Evolutionary conservation across 2,329 filamentous ascomycete species (phyloP), one percentile per base, ranked within the genome.

Genomic region (Calonectria crousiana): DNA sequence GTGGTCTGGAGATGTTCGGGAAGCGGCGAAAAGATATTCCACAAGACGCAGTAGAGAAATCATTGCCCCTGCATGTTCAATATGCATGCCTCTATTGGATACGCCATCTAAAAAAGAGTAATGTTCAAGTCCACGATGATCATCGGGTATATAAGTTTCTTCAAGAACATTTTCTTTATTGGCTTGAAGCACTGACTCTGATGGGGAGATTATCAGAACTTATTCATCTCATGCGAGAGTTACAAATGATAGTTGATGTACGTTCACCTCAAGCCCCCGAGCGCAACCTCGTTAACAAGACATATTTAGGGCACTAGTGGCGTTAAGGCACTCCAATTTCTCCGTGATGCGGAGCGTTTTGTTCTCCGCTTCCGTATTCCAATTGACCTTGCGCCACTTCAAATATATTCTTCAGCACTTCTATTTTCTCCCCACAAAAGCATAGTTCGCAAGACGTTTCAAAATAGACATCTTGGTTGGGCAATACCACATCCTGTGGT

Each of bases 21-120:
- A 75, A 8, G 0, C 10, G 41, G 20, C 69, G 68, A 13, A 28
- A 41, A 5, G 62, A 69, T 5, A n/a, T 72, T 0, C 4, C 6
- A 16, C 4, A 18, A 11, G 14, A 47, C 3, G 52, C 2, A 14
- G 28, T 73, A 4, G 20, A 67, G 6, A 77, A 79, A 71, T 88
- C 86, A 78, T 36, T 62, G 23, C 23, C 58, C 6, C 20, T 2
- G 2, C 10, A 62, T 18, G 38, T 69, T 62, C n/a, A 38, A 51
- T 69, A 69, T 28, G 84, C 84, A 16, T 86, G 83, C 75, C 79
- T 77, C 1, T 86, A 86, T 74, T 88, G 83, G 77, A 64, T 76
- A 1, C 16, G 83, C 66, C 85, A 87, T 75, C 53, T 82, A 10
- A 74, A 52, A 10, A 62, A 78, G 36, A 81, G 81, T 75, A 72